A percentile compares a stretch with the other conserved stretches of the same genome.
These are phyloP conservation scores for Oenanthe sinensis DNA, from an alignment of 129 eudicot species.

Conservation along the genomic window DNA sequence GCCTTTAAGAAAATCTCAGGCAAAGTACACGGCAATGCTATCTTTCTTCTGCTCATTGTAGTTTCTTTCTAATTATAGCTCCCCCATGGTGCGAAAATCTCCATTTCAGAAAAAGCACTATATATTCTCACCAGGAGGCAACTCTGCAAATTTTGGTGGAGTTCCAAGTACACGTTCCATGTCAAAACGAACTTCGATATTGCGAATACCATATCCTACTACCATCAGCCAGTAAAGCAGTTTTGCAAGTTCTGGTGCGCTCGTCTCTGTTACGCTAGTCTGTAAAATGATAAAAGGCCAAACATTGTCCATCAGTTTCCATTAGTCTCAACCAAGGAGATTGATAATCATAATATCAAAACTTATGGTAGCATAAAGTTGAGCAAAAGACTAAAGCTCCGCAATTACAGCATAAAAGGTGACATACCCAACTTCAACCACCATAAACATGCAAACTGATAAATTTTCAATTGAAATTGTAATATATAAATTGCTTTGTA, in stretches of 20 bases:
- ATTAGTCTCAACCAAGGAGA: background rate
- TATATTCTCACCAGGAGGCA: slow-evolving; percentile 83
- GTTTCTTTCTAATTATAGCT: background rate
- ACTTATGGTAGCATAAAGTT: background rate
- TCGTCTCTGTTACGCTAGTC: slow-evolving; percentile 82
- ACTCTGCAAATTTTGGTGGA: slow-evolving; percentile 77
- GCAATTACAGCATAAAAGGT: background rate
- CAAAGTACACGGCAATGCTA: background rate
- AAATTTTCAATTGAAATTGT: background rate
- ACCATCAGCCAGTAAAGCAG: slow-evolving; percentile 96
- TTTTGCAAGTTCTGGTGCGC: slow-evolving; percentile 84
- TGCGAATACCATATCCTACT: slow-evolving; percentile 90
- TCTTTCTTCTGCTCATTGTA: background rate
- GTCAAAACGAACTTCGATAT: slow-evolving; percentile 92
- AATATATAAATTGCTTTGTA: background rate
- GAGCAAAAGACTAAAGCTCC: background rate
- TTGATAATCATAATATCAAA: background rate
- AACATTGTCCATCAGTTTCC: background rate
- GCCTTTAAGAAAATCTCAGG: background rate
- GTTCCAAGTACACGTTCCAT: slow-evolving; percentile 87
- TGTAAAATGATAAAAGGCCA: slow-evolving; percentile 18
- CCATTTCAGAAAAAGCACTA: slow-evolving; percentile 14
- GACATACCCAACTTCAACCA: background rate
- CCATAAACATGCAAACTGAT: background rate
- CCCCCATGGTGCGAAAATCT: slow-evolving; percentile 15